Base-by-base conservation (phyloP, 331 rosid genomes). In the Erythrophleum ivorense region DNA sequence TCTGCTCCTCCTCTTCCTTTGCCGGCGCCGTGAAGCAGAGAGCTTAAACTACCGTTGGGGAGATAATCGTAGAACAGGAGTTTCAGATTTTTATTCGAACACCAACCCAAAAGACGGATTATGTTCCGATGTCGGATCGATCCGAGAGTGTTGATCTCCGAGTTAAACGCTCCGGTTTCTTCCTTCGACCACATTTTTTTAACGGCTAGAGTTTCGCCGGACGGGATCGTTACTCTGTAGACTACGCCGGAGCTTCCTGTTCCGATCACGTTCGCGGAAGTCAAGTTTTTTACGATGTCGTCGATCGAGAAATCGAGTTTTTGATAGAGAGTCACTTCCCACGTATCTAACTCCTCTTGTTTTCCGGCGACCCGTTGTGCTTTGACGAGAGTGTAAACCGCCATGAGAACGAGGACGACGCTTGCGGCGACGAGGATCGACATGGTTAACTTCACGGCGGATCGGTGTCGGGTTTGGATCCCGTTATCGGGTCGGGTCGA, bases 161-260 rank as follows among this genome's bases (percentile, higher is more conserved):
- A 87, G 41, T 57, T 76, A 70, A 92, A 86, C 13, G 94, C 91
- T 73, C 85, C 91, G 0, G 88, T 83, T 33, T 90, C 95, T 40
- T 88, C 91, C 0, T 89, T 58, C 29, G 94, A 88, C 94, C 94
- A 89, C 92, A 88, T 89, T 87, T 86, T 92, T 85, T 94, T 91
- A 53, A 92, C 95, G 43, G 98, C 97, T 29, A 94, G 49, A 4
- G 84, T 85, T 62, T 86, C 83, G 64, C 91, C 97, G 54, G 49
- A 83, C 43, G 90, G 87, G 77, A 85, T 84, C 80, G 82, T 77
- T 70, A 90, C 90, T 58, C 89, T 87, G 90, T 92, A 94, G 34
- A 92, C 92, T 34, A 91, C 97, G 33, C 98, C 98, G 6, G 94
- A 92, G 85, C 91, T 90, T 81, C 95, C 94, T 3, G 94, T 89